Evolutionary conservation across 257 asterid species (phyloP), one percentile per base, ranked within the genome.

Genomic region (Echites panduratus): DNA sequence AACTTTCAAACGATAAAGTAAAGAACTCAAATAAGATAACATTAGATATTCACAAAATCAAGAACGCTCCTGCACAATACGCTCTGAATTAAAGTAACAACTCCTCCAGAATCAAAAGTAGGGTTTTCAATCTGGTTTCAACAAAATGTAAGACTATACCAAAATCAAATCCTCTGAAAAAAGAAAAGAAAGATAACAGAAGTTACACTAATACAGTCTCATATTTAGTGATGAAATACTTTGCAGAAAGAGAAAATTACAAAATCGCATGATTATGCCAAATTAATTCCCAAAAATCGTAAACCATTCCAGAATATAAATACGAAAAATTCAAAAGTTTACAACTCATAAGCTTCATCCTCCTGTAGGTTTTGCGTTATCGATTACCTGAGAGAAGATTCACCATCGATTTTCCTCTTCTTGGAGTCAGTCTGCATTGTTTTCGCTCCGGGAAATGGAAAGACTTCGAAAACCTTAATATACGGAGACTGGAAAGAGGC

Each of bases 331-430:
- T 48, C 56, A 71, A 38, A 40, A 9, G 7, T 4, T 4, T 32
- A 11, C 14, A 45, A 50, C 3, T 19, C 20, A 1, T 20, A 53
- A 70, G 20, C 62, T 35, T 43, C 17, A 1, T 16, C 27, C 9
- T 3, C 41, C 61, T 7, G 26, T 32, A 11, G 4, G 26, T 32
- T 32, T 65, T 1, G 43, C 26, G 68, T 40, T 5, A 48, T 45
- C 45, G 66, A 81, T 78, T 81, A 85, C 91, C 89, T 72, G 73
- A 38, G 69, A 49, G 80, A 62, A 72, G 79, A n/a, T 22, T 78
- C 47, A 47, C 73, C 72, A 4, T 82, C 84, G 43, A 79, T 68
- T 75, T 82, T 89, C 85, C 78, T 77, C 84, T 82, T 83, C 86
- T 85, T 89, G 29, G 83, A 75, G 17, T 67, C 77, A 7, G 77